These are phyloP conservation scores for Cutaneotrichosporon dermatis DNA, from an alignment of 1,284 basidiomycete genomes.

Conservation along the genomic window DNA sequence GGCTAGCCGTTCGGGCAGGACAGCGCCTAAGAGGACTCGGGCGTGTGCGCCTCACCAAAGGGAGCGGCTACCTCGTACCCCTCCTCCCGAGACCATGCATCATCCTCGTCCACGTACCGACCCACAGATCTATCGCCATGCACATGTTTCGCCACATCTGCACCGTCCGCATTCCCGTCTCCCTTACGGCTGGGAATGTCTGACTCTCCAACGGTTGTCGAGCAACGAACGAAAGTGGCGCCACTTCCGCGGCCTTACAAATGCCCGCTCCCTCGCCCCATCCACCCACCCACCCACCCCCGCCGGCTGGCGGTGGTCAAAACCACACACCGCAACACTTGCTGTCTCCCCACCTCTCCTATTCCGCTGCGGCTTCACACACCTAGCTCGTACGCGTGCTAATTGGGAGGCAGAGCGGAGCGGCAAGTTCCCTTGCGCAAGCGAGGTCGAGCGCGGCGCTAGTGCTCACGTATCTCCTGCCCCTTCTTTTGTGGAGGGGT, in stretches of 20 bases:
- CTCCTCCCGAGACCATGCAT: no score
- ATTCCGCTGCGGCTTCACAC: conserved; percentile 9
- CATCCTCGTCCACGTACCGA: no score
- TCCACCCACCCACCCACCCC: not conserved
- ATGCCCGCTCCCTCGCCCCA: no score
- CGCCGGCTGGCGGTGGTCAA: not conserved
- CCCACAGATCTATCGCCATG: no score
- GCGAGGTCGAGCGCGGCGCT: conserved; percentile 10
- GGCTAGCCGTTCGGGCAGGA: no score
- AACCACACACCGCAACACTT: not conserved
- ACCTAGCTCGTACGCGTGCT: conserved; percentile 6
- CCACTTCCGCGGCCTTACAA: not conserved
- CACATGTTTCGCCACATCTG: no score
- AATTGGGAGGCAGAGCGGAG: conserved; percentile 15
- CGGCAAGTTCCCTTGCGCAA: conserved; percentile 6
- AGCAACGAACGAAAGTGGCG: not conserved
- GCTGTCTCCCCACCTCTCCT: conserved; percentile 10
- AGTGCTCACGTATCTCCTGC: conserved; percentile 48
- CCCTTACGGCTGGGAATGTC: no score
- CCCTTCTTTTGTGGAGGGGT: conserved; percentile 42
- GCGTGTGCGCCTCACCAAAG: no score
- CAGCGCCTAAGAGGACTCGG: no score
- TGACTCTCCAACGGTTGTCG: no score
- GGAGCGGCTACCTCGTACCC: no score
- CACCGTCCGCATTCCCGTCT: no score